Evolutionary conservation across 2,329 filamentous ascomycete species (phyloP).

Genomic region (Aschersonia sp.): DNA sequence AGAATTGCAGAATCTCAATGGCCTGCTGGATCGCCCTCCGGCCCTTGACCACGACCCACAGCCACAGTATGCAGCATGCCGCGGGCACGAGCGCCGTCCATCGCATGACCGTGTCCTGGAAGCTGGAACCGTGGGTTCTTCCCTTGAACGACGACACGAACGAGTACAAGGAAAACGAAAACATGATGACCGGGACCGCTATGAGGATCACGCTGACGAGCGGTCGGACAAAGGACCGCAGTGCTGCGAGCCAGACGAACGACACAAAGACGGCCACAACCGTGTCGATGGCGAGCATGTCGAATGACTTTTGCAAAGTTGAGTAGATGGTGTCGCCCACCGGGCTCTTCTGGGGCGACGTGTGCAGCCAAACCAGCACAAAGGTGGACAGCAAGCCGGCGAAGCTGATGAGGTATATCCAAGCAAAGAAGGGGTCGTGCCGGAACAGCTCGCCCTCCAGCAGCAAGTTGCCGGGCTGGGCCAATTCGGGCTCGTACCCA

Average conservation of each 20-base stretch:
- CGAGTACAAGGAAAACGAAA: constrained; percentile 83
- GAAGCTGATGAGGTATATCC: constrained; percentile 72
- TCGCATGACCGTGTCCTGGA: constrained; percentile 85
- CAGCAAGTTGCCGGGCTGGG: constrained; percentile 32
- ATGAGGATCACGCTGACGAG: constrained; percentile 69
- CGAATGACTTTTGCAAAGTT: constrained; percentile 71
- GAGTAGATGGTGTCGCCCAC: constrained; percentile 92
- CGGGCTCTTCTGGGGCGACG: constrained; percentile 53
- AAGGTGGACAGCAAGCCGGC: constrained; percentile 79
- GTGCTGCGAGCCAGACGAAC: constrained; percentile 74
- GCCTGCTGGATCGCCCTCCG: constrained; percentile 71
- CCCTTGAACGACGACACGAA: constrained; percentile 82
- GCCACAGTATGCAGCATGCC: constrained; percentile 60
- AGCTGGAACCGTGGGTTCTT: constrained; percentile 51
- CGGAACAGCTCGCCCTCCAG: constrained; percentile 55
- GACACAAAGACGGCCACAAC: constrained; percentile 80
- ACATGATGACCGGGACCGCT: constrained; percentile 70
- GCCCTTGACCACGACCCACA: constrained; percentile 68
- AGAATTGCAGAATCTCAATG: constrained; percentile 82
- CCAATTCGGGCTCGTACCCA: constrained; percentile 14
- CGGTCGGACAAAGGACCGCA: constrained; percentile 78
- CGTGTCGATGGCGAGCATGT: constrained; percentile 82
- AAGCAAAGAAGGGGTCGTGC: constrained; percentile 86
- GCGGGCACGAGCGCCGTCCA: constrained; percentile 71
- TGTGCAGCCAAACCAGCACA: constrained; percentile 81